Evolutionary conservation across 192 early-diverging fungal species (phyloP).

Genomic region (Mortierella antarctica): DNA sequence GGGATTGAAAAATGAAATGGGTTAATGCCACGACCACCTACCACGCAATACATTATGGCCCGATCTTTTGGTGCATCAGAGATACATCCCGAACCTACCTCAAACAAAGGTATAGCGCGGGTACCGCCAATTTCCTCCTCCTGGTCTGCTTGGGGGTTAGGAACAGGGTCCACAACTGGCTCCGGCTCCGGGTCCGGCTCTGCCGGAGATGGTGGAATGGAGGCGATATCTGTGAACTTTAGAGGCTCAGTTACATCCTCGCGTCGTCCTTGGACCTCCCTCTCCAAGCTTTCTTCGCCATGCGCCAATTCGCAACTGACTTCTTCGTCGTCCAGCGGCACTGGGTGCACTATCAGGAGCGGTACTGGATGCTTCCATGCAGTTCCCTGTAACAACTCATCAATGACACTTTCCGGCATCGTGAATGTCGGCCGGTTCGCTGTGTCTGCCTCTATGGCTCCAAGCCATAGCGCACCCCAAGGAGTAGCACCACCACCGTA

Average conservation of each 20-base stretch:
- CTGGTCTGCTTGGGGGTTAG: background rate
- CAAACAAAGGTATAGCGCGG: background rate
- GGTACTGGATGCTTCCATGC: background rate
- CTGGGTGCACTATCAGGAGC: background rate
- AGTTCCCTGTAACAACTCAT: background rate
- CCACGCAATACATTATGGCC: no score
- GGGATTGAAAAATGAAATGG: no score
- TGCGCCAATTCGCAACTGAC: background rate
- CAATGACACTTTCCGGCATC: background rate
- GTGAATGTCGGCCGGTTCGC: background rate
- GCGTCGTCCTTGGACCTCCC: conserved; percentile 4
- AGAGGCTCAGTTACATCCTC: background rate
- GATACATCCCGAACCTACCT: background rate
- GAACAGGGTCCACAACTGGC: background rate
- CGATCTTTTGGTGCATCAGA: no score
- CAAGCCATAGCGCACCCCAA: no score
- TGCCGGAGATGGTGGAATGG: conserved; percentile 23
- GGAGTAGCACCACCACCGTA: no score
- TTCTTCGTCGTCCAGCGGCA: background rate
- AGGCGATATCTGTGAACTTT: conserved; percentile 2
- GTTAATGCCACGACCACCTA: no score
- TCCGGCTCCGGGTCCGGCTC: conserved; percentile 24
- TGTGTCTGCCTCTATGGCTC: background rate
- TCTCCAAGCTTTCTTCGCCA: conserved; percentile 26
- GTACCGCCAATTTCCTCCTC: no score